Evolutionary conservation across 1,284 basidiomycete species (phyloP).

Genomic region (Trichosporon ovoides): DNA sequence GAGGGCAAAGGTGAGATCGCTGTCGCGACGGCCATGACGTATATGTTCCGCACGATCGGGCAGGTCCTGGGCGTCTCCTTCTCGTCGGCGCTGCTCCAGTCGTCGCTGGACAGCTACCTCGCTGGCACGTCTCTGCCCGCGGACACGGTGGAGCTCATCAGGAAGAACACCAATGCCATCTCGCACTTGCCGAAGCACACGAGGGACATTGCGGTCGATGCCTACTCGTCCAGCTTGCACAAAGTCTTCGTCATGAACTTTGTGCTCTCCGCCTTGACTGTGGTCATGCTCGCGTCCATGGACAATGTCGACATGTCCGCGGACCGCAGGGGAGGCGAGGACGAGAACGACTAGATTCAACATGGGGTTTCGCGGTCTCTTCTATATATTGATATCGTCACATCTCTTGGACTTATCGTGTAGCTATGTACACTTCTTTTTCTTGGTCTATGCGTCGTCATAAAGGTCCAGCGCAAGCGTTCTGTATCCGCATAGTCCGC

Average conservation of each 20-base stretch:
- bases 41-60: slow-evolving; percentile 81
- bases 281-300: slow-evolving; percentile 27
- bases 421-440: neutral
- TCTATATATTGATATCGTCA: neutral
- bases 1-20: slow-evolving; percentile 47
- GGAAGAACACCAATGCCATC: slow-evolving; percentile 77
- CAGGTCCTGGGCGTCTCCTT: slow-evolving; percentile 86
- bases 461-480: too few relatives aligned
- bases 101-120: slow-evolving; percentile 64
- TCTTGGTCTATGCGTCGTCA: neutral
- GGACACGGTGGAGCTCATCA: slow-evolving; percentile 57
- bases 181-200: slow-evolving; percentile 59
- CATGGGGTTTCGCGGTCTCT: neutral
- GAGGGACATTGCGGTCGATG: slow-evolving; percentile 64
- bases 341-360: neutral
- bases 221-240: slow-evolving; percentile 75
- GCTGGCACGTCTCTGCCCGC: slow-evolving; percentile 55
- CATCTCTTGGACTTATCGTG: neutral
- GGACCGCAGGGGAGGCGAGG: neutral
- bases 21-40: slow-evolving; percentile 81
- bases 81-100: slow-evolving; percentile 71
- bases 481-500: neutral
- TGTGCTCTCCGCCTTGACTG: slow-evolving; percentile 38
- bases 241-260: slow-evolving; percentile 77
- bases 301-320: slow-evolving; percentile 35